Evolutionary conservation across 2,329 filamentous ascomycete species (phyloP).

Genomic region (Venturia pyrina): DNA sequence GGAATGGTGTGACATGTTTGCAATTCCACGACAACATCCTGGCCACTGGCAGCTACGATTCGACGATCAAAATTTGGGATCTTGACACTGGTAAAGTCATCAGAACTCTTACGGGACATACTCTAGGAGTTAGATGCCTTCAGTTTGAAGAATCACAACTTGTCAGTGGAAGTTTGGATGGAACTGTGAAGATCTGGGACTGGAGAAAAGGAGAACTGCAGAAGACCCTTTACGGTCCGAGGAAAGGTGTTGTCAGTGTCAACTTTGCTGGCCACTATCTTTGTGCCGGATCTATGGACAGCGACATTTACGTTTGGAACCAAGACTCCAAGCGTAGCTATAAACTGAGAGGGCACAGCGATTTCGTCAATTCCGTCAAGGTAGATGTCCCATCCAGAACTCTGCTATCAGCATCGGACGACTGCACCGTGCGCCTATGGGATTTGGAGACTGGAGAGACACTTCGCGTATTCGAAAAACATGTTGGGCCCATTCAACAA

Average conservation of each 20-base stretch:
- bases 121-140: constrained; percentile 71
- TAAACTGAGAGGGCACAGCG: constrained; percentile 69
- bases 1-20: constrained; percentile 73
- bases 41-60: constrained; percentile 89
- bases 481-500: constrained; percentile 93
- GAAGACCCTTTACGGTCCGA: constrained; percentile 69
- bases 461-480: constrained; percentile 70
- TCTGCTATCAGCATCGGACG: constrained; percentile 86
- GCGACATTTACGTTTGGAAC: constrained; percentile 85
- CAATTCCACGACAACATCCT: constrained; percentile 83
- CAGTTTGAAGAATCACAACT: constrained; percentile 90
- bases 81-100: constrained; percentile 79
- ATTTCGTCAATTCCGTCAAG: constrained; percentile 96
- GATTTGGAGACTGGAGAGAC: constrained; percentile 77
- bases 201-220: constrained; percentile 86
- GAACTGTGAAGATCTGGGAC: constrained; percentile 89
- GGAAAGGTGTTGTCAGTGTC: constrained; percentile 72
- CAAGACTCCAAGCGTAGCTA: constrained; percentile 76
- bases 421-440: constrained; percentile 86
- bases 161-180: constrained; percentile 81
- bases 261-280: constrained; percentile 80
- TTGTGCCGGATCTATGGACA: constrained; percentile 82
- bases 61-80: constrained; percentile 94
- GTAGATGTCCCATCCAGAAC: constrained; percentile 75
- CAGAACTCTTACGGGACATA: constrained; percentile 76